phyloP scores from a whole-genome alignment of 208 protist genomes.

The Trypanosoma avium region DNA sequence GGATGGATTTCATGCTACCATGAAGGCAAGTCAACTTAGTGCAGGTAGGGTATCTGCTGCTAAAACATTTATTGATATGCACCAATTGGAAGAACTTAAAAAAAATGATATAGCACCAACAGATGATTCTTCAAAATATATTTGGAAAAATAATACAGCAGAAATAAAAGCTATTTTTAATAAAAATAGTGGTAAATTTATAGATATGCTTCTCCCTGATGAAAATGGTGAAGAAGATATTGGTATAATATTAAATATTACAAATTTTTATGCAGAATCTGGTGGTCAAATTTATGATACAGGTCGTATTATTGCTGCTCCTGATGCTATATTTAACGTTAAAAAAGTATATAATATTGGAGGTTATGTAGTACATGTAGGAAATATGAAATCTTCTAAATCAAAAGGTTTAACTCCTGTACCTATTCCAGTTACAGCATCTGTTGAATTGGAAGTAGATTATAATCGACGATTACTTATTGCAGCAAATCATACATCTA shows the following conservation, averaged over 20 bases:
- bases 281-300: conserved; percentile 98
- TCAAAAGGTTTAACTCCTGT: conserved; percentile 40
- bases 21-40: conserved; percentile 78
- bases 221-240: conserved; percentile 51
- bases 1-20: conserved; percentile 80
- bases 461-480: conserved; percentile 79
- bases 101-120: conserved; percentile 76
- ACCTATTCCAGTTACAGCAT: conserved; percentile 63
- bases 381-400: conserved; percentile 57
- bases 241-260: conserved; percentile 93
- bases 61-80: conserved; percentile 84
- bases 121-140: conserved; percentile 95
- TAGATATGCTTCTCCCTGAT: conserved; percentile 52
- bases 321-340: conserved; percentile 87
- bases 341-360: conserved; percentile 92
- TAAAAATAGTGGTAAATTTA: conserved; percentile 68
- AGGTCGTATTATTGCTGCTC: conserved; percentile 80
- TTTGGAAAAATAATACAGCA: conserved; percentile 78
- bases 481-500: conserved; percentile 97
- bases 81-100: conserved; percentile 89
- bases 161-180: conserved; percentile 86
- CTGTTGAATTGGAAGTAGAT: conserved; percentile 88
- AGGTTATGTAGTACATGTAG: conserved; percentile 97
- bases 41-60: conserved; percentile 59
- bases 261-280: conserved; percentile 98